These are phyloP conservation scores for Zymoseptoria passerinii DNA, from an alignment of 2,329 filamentous ascomycete genomes.

Conservation along the genomic window DNA sequence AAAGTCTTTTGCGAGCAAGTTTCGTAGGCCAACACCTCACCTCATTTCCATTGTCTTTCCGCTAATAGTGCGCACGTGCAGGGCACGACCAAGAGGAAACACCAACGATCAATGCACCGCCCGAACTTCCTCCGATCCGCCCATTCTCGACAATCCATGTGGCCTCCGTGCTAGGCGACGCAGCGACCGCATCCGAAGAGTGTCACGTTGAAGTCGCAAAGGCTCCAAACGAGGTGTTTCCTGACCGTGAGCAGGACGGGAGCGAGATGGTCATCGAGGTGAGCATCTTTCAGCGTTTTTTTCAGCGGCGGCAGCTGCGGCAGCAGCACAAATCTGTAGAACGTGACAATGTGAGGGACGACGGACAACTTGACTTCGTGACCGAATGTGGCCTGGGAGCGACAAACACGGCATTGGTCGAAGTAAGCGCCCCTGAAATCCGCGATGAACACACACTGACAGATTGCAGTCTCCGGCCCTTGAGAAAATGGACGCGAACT, in stretches of 20 bases:
- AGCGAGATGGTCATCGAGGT: not conserved
- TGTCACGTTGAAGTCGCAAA: not conserved
- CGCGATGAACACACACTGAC: not conserved
- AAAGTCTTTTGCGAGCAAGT: not conserved
- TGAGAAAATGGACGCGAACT: not conserved
- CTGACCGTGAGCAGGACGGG: not conserved
- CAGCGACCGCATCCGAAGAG: not conserved
- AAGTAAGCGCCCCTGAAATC: not conserved
- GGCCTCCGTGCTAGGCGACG: not conserved
- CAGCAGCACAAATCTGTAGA: not conserved
- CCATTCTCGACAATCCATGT: not conserved
- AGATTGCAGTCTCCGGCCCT: not conserved
- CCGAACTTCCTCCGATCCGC: not conserved
- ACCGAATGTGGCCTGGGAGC: not conserved
- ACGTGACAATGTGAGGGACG: not conserved
- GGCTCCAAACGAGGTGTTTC: not conserved
- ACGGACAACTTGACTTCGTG: not conserved
- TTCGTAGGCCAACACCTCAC: not conserved
- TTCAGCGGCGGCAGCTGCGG: not conserved
- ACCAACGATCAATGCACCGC: not conserved
- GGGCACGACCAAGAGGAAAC: not conserved
- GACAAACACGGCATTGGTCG: not conserved
- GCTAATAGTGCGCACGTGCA: not conserved
- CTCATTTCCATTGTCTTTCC: not conserved
- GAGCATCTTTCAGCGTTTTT: not conserved